phyloP scores from a whole-genome alignment of 495 filamentous ascomycete species.

The Penicillium dipodomyicola region DNA sequence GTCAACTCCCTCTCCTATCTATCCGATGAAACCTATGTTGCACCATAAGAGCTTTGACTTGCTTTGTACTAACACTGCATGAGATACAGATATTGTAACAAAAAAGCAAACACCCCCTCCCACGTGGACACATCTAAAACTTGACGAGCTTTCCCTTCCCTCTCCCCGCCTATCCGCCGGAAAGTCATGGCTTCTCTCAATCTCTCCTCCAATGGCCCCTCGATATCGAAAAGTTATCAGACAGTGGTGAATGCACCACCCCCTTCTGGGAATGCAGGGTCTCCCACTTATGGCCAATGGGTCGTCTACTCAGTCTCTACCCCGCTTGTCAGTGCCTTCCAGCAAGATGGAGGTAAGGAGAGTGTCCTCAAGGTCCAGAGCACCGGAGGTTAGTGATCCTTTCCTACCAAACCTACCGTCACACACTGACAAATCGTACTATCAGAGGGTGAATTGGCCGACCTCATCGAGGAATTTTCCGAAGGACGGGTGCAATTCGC shows the following conservation, averaged over 20 bases:
- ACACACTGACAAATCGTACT: neutral
- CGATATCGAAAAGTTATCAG: constrained; percentile 90
- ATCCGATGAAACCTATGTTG: neutral
- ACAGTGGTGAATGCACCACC: constrained; percentile 72
- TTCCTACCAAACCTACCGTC: neutral
- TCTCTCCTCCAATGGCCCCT: constrained; percentile 82
- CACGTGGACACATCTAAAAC: constrained; percentile 1
- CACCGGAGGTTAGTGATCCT: constrained; percentile 67
- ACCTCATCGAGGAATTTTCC: constrained; percentile 96
- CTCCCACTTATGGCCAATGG: constrained; percentile 79
- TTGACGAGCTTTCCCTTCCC: neutral
- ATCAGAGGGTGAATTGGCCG: constrained; percentile 88
- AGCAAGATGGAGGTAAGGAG: constrained; percentile 79
- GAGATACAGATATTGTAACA: neutral
- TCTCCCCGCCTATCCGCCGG: constrained; percentile 1
- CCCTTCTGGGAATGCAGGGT: constrained; percentile 58
- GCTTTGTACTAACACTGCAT: neutral
- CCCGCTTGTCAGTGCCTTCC: constrained; percentile 86
- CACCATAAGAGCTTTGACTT: neutral
- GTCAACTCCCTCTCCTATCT: neutral
- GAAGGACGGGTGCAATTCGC: constrained; percentile 96
- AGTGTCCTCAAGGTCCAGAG: constrained; percentile 92
- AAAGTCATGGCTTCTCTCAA: constrained; percentile 85
- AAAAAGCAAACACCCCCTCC: constrained; percentile 3
- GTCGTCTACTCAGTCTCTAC: constrained; percentile 88